Percentiles rank a stretch among this genome's conserved stretches.
Conservation (phyloP, 768 basidiomycete genomes). For the Collybiopsis luxurians region DNA sequence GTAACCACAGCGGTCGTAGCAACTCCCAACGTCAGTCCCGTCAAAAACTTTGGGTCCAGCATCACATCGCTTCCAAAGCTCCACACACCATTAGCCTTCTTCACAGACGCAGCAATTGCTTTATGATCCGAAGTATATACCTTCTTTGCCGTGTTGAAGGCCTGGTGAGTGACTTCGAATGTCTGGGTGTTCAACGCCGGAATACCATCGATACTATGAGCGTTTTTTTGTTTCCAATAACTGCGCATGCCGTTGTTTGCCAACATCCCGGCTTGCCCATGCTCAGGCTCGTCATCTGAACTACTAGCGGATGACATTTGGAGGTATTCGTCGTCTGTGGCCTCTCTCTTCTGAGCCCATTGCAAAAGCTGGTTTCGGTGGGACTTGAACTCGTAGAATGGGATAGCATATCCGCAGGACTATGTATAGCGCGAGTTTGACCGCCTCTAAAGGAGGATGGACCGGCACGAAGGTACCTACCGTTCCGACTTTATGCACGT, state of each 20-base stretch:
- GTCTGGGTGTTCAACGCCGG: neutral
- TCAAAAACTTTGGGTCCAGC: conserved; percentile 1
- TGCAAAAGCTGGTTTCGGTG: conserved; percentile 38
- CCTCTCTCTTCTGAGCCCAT: conserved; percentile 19
- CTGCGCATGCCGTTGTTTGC: neutral
- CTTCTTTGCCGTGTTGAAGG: neutral
- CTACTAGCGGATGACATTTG: too few species aligned
- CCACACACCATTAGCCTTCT: neutral
- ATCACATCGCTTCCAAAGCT: neutral
- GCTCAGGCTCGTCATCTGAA: too few species aligned
- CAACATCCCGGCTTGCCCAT: neutral
- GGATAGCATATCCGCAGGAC: conserved; percentile 47
- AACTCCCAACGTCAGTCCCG: neutral
- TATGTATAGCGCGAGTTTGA: conserved; percentile 11
- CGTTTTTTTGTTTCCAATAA: conserved; percentile 9
- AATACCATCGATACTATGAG: conserved; percentile 8
- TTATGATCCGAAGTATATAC: neutral
- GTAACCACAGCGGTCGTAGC: neutral
- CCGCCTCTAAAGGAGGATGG: neutral
- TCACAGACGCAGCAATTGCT: neutral
- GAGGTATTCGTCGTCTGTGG: conserved; percentile 16
- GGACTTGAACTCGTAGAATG: conserved; percentile 32
- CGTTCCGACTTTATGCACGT: conserved; percentile 43
- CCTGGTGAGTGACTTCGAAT: neutral
- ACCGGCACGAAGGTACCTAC: conserved; percentile 24